Base-by-base conservation (phyloP, 2,329 filamentous ascomycete genomes). In the Exophiala mesophila region DNA sequence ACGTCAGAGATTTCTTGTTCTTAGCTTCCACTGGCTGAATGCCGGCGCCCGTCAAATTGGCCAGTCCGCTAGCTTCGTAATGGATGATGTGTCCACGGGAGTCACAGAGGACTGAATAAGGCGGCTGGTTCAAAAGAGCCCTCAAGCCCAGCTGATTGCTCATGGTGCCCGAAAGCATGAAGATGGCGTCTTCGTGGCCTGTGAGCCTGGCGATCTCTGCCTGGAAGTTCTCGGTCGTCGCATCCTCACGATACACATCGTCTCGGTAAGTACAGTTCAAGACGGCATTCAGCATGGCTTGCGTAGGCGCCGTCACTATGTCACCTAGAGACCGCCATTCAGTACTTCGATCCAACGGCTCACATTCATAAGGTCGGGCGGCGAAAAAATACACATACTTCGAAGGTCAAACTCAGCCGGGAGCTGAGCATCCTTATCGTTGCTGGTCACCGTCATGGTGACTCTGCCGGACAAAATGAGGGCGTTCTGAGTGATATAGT, bases 61-160 rank as follows among this genome's bases (percentile, higher is more conserved):
- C 52, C 17, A 63, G 20, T 0, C 55, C 63, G 6, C 57, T 56
- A 2, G 52, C 55, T 43, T 65, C 63, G 47, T 53, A 57, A 12
- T 47, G 42, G n/a, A 63, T 54, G 18, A 64, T 57, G 34, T 66
- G 61, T 2, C 59, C 58, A 4, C 63, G 58, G 30, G 62, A 53
- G 39, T 66, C 62, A 16, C 53, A 48, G 3, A 65, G 48, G 9
- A 65, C 55, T 1, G 59, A 52, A 42, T 65, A 58, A 5, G 63
- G 63, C 1, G 63, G 61, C 24, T 60, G 57, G 10, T 44, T 44
- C 4, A 66, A 53, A 43, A 61, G 58, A 3, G 56, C 55, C 1
- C 63, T 58, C 10, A 65, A 32, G 21, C 57, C 57, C 32, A 66
- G 57, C 49, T 65, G 62, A 43, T 66, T 66, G n/a, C 62, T 61